phyloP scores from a whole-genome alignment of 1,139 yeast genomes.

The Casaregolazyma lundiana region DNA sequence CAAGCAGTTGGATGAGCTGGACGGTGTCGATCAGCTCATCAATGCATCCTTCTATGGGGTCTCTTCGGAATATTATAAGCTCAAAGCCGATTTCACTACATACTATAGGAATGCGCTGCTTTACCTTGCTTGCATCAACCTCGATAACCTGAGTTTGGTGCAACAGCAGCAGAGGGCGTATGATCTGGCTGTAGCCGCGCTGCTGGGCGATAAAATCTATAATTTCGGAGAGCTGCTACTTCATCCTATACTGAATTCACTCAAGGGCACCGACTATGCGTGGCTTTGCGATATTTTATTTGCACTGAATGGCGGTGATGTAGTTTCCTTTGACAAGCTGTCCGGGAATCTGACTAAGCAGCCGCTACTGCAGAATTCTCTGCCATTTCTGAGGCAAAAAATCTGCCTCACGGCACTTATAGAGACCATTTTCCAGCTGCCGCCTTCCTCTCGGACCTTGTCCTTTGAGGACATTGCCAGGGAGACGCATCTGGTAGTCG shows the following conservation, averaged over 20 bases:
- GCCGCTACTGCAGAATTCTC: slow-evolving; percentile 57
- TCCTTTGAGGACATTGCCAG: slow-evolving; percentile 68
- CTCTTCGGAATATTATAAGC: slow-evolving; percentile 70
- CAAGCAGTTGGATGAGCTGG: slow-evolving; percentile 53
- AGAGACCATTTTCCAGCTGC: slow-evolving; percentile 78
- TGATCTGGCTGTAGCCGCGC: slow-evolving; percentile 80
- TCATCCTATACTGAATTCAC: slow-evolving; percentile 71
- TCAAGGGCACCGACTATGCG: slow-evolving; percentile 48
- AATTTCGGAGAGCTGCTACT: slow-evolving; percentile 92
- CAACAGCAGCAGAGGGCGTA: slow-evolving; percentile 63
- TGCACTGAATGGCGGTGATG: slow-evolving; percentile 74
- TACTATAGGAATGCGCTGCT: slow-evolving; percentile 68
- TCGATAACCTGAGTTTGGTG: slow-evolving; percentile 45
- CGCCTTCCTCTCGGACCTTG: slow-evolving; percentile 68
- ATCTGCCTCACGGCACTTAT: slow-evolving; percentile 87
- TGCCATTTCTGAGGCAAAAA: slow-evolving; percentile 77
- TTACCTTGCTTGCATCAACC: slow-evolving; percentile 60
- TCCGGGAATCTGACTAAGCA: slow-evolving; percentile 41
- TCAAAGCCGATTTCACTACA: slow-evolving; percentile 69
- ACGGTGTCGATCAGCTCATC: slow-evolving; percentile 62
- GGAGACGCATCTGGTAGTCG: slow-evolving; percentile 62
- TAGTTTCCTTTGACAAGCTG: slow-evolving; percentile 53
- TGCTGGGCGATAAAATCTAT: slow-evolving; percentile 87
- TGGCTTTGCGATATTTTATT: slow-evolving; percentile 75
- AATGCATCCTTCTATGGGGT: slow-evolving; percentile 82